Evolutionary conservation across 176 grass and related monocot species (phyloP), one percentile per base, ranked within the genome.

Genomic region (Oryza officinalis): DNA sequence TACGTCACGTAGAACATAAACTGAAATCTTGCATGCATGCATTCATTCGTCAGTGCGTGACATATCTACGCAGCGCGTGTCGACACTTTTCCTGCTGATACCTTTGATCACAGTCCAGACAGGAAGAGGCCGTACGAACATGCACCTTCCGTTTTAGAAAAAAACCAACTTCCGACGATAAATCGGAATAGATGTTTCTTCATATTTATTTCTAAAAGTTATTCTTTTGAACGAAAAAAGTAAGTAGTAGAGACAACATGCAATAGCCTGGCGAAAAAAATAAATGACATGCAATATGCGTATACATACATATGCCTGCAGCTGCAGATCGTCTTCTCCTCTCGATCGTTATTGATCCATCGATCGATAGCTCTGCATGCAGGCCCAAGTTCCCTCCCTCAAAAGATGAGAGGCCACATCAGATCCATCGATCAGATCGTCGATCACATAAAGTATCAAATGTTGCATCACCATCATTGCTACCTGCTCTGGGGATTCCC

Each of bases 61-160:
- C 49, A 54, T n/a, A 57, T 57, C 52, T n/a, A 57, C 52, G 52
- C 52, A 57, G 52, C 1, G 49, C 15, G 49, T 20, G 49, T 54
- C 17, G 15, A 18, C 88, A 84, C 83, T 95, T 92, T 95, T 95
- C 93, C 86, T 85, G 81, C 86, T 85, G 81, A 66, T 85, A 79
- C 83, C 74, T 69, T 89, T 79, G 88, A 57, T n/a, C 52, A 47
- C 13, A 91, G 80, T 87, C 86, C 76, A 71, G 69, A 71, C 74
- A 18, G 71, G 74, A 82, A 89, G 90, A 90, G 59, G 83, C 88
- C 86, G 93, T 92, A 96, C 86, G 93, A 91, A 96, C 93, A 91
- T 38, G 8, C 37, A 1, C 5, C 33, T 35, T 30, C 28, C 33
- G 33, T 35, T 5, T 35, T 7, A 6, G 4, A 35, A 35, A 6